Evolutionary conservation across 352 stramenopile genomes (phyloP), one percentile per base, ranked within the genome.

Genomic region (Plasmopara halstedii): DNA sequence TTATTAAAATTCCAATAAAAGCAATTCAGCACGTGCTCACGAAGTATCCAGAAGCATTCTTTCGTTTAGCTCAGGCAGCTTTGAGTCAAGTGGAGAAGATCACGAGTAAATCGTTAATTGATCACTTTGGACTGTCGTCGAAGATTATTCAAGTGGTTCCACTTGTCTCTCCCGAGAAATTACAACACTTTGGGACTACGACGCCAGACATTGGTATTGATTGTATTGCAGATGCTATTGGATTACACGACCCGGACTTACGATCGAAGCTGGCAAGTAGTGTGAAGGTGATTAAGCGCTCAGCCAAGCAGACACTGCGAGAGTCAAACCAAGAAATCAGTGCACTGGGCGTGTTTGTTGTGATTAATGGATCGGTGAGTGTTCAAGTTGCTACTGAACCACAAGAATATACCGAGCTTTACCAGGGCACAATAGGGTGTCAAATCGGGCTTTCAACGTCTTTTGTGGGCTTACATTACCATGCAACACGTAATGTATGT

Each of bases 71-170:
- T 3, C 79, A 94, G 55, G 68, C 77, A 2, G 70, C 73, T 11
- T 50, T 94, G 15, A 86, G 67, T 45, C 82, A 94, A 67, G 69
- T 88, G 21, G 79, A 94, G 50, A 85, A 83, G 36, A 86, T 94
- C 43, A 90, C 82, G 2, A 51, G 69, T 4, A 85, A 84, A 36
- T 82, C 82, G 6, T 46, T 94, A 6, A 69, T 90, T 18, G 74
- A 94, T 41, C 81, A 94, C 40, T 94, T 94, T 55, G 82, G 82
- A 7, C 42, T 90, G 6, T 50, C 56, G 6, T 52, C 56, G 0
- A 64, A 71, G 48, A 71, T 81, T n/a, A 53, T 81, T 22, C 49
- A 53, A 11, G 56, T 59, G 0, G 46, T 36, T 8, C 55, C 65
- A 2, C 44, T 84, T 0, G 50, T 88, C 13, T 40, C 56, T 8